A percentile compares a stretch with the other conserved stretches of the same genome.
phyloP scores from a whole-genome alignment of 257 asterid genomes.

The Jacaranda mimosifolia region DNA sequence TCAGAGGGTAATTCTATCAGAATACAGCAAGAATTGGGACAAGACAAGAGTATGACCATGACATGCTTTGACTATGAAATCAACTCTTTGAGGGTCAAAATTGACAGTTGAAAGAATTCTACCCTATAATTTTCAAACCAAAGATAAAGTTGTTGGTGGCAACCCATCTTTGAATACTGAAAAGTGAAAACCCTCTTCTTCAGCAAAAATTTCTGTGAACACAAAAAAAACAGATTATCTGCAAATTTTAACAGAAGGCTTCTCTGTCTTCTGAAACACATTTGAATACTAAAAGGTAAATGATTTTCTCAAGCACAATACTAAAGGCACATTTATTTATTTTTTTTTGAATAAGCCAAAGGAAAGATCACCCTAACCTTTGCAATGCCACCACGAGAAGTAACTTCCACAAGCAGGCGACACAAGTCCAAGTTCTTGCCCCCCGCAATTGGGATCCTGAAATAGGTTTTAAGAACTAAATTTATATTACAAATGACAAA shows the following conservation, averaged over 20 bases:
- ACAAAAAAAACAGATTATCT: neutral
- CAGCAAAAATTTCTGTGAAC: neutral
- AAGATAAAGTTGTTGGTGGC: slow-evolving; percentile 9
- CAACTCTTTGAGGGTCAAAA: slow-evolving; percentile 11
- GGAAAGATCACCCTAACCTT: slow-evolving; percentile 52
- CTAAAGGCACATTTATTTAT: too few relatives aligned
- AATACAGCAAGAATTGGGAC: too few relatives aligned
- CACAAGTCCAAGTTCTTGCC: slow-evolving; percentile 80
- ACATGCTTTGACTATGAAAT: neutral
- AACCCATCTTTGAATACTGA: neutral
- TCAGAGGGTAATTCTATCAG: too few relatives aligned
- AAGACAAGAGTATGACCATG: neutral
- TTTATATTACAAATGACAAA: neutral
- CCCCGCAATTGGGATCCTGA: slow-evolving; percentile 83
- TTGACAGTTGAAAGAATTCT: slow-evolving; percentile 16
- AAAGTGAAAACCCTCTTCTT: neutral
- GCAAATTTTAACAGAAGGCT: neutral
- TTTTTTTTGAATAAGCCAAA: too few relatives aligned
- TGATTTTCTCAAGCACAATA: too few relatives aligned
- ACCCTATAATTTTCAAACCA: neutral
- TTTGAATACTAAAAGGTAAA: too few relatives aligned
- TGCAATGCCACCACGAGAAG: slow-evolving; percentile 85
- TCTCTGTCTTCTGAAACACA: neutral
- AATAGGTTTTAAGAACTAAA: neutral
- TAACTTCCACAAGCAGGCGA: slow-evolving; percentile 85